Conservation (phyloP, 345 rosid genomes). For the Geranium brycei region DNA sequence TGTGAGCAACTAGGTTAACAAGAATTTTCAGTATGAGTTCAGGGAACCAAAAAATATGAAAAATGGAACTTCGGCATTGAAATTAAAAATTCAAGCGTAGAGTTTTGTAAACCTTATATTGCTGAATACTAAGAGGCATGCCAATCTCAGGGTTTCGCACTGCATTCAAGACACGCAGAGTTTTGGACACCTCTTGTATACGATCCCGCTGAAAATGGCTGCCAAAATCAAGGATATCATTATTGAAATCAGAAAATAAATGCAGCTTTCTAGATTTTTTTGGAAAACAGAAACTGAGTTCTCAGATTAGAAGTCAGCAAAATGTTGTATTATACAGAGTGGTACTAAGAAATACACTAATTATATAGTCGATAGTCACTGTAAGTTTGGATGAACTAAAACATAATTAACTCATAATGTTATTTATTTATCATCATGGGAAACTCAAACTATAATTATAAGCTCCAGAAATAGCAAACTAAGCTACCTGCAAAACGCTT, state of each 20-base stretch:
- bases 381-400: neutral
- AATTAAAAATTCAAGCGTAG: constrained; percentile 1
- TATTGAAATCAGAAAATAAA: constrained; percentile 27
- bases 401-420: neutral
- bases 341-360: too few relatives aligned
- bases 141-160: constrained; percentile 73
- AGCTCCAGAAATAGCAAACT: neutral
- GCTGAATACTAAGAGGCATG: constrained; percentile 79
- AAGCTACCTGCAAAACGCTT: constrained; percentile 91
- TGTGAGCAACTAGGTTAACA: constrained; percentile 56
- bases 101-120: constrained; percentile 60
- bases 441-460: neutral
- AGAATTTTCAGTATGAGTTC: constrained; percentile 14
- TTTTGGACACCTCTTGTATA: constrained; percentile 83
- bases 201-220: constrained; percentile 88
- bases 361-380: neutral
- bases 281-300: neutral
- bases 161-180: constrained; percentile 81
- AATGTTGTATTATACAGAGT: neutral
- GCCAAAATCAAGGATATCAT: constrained; percentile 53
- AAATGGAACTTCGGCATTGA: constrained; percentile 4
- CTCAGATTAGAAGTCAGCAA: neutral
- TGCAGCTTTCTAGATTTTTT: neutral
- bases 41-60: constrained; percentile 1
- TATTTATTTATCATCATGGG: neutral